These are phyloP conservation scores for Malus hybrid DNA, from an alignment of 331 rosid genomes.

Conservation along the genomic window DNA sequence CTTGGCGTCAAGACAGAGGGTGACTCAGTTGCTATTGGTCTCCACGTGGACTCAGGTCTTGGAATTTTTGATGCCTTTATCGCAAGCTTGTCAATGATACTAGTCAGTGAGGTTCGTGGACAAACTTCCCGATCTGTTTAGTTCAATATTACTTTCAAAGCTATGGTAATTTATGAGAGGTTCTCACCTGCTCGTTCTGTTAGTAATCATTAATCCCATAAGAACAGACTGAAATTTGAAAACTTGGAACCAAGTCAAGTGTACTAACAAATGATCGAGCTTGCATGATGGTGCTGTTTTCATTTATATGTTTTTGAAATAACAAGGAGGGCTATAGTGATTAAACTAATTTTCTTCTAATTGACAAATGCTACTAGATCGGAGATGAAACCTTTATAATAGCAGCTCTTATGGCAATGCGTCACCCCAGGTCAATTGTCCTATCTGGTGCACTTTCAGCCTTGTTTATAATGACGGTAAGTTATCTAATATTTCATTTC, in stretches of 20 bases:
- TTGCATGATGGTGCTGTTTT: neutral
- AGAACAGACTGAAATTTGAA: neutral
- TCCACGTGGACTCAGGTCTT: conserved; percentile 68
- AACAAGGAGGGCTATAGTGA: neutral
- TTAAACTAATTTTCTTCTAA: conserved; percentile 8
- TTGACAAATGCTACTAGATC: conserved; percentile 51
- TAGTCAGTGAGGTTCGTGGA: conserved; percentile 84
- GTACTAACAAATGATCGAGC: neutral
- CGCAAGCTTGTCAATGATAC: conserved; percentile 87
- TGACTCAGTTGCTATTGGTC: conserved; percentile 23
- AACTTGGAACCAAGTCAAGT: neutral
- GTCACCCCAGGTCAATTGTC: conserved; percentile 94
- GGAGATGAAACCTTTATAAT: conserved; percentile 98
- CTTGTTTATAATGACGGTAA: conserved; percentile 90
- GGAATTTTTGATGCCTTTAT: conserved; percentile 83
- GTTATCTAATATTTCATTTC: neutral
- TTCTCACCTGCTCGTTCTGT: neutral
- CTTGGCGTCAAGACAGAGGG: conserved; percentile 22
- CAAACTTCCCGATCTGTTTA: neutral
- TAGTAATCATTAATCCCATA: neutral
- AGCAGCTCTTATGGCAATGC: conserved; percentile 99
- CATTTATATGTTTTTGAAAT: neutral
- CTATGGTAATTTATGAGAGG: neutral
- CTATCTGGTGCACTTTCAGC: conserved; percentile 91
- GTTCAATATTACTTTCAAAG: neutral